Conservation (phyloP, 208 protist genomes). For the Trypanosoma vivax region DNA sequence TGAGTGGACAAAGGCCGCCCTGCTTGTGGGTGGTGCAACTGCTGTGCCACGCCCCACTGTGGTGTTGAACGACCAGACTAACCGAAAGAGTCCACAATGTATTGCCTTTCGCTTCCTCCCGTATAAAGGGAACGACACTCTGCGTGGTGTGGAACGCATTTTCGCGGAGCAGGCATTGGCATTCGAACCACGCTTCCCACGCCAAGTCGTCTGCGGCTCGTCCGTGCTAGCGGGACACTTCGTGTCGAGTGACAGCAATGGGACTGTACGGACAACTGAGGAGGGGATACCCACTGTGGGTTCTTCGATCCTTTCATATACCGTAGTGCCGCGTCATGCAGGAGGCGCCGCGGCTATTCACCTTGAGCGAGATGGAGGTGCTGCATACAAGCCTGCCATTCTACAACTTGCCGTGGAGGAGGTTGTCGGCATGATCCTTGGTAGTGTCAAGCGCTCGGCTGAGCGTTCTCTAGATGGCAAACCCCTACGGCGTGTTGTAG, state of each 20-base stretch:
- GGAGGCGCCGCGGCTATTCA: slow-evolving; percentile 11
- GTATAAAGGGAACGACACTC: not conserved
- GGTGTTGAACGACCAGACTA: slow-evolving; percentile 91
- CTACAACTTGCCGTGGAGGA: slow-evolving; percentile 70
- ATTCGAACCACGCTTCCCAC: slow-evolving; percentile 71
- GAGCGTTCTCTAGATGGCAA: slow-evolving; percentile 32
- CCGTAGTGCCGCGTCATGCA: slow-evolving; percentile 11
- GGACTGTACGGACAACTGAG: not conserved
- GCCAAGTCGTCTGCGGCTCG: slow-evolving; percentile 52
- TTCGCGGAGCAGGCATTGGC: slow-evolving; percentile 80
- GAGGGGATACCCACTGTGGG: not conserved
- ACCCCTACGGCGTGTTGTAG: slow-evolving; percentile 44
- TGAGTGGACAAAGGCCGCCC: slow-evolving; percentile 37
- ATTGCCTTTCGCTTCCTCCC: slow-evolving; percentile 77
- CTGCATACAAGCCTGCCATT: slow-evolving; percentile 2
- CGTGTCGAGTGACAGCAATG: not conserved
- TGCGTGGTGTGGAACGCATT: slow-evolving; percentile 59
- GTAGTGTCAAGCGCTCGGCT: slow-evolving; percentile 54
- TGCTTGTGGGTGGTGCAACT: slow-evolving; percentile 7
- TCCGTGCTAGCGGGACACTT: slow-evolving; percentile 37
- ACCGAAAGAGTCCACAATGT: slow-evolving; percentile 86
- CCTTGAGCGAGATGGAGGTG: slow-evolving; percentile 1
- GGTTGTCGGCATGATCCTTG: slow-evolving; percentile 81
- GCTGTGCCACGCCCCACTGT: slow-evolving; percentile 29
- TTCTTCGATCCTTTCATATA: slow-evolving; percentile 1